Base-by-base conservation (phyloP, 1,284 basidiomycete genomes). In the Ustilago shanxiensis region DNA sequence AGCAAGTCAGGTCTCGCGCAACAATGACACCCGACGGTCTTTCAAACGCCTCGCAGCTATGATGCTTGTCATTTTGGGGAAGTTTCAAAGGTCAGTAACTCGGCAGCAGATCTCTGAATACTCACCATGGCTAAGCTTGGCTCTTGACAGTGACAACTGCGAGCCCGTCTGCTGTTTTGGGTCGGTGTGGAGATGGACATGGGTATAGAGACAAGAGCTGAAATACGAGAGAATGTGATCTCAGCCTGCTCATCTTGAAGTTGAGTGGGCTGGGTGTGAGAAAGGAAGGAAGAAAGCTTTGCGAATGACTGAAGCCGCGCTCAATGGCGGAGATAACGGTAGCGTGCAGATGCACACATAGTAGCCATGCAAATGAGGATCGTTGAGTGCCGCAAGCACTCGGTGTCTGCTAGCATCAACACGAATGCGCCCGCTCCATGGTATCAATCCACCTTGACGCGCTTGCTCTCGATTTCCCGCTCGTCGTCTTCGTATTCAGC, bases 391-490 rank as follows among this genome's bases (percentile, higher is more conserved):
- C 20, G 7, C 16, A n/a, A 14, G 41, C 20, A n/a, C 41, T 20
- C 7, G 41, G 20, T 16, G 41, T 20, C 28, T 28, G 9, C 13
- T n/a, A 50, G 47, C 28, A 31, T 20, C 6, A 16, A 41, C 39
- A 26, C n/a, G 11, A 54, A 3, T 56, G 24, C 39, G 39, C 41
- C n/a, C 9, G 3, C n/a, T 18, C 41, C 8, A 20, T 5, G 10
- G 9, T 24, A 33, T 72, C 59, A 66, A 57, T 63, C 56, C 31
- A 75, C 64, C 63, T 75, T 75, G 51, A 47, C 72, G 24, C 72
- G 72, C 35, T 75, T 75, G 63, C 64, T 75, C 31, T 72, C 72
- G 8, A 68, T 51, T 50, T 69, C 74, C 29, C 67, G 44, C 16
- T 67, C 59, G 39, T 60, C 60, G 28, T 72, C 61, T 58, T 70